Conservation (phyloP, 2,329 filamentous ascomycete genomes). For the Colletotrichum gigasporum region DNA sequence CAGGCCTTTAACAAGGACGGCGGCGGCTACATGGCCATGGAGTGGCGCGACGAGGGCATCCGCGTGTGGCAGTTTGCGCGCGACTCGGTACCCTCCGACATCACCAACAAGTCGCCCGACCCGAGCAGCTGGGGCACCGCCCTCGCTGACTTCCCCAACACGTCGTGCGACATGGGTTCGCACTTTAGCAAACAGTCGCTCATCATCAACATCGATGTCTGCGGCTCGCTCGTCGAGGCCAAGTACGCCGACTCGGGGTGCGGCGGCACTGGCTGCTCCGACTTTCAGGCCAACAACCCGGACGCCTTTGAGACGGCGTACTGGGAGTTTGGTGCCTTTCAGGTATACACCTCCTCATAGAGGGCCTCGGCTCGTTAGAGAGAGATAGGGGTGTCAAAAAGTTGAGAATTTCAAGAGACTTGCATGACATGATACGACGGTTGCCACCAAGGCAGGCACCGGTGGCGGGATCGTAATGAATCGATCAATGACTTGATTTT, state of each 20-base stretch:
- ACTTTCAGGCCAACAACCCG: conserved; percentile 67
- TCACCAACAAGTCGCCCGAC: conserved; percentile 62
- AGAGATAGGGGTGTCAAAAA: too few species aligned
- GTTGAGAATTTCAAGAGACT: background rate
- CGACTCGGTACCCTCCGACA: conserved; percentile 58
- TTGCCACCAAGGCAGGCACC: conserved; percentile 15
- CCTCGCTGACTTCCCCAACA: conserved; percentile 71
- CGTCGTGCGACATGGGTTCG: conserved; percentile 65
- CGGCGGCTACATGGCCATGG: conserved; percentile 69
- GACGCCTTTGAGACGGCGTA: conserved; percentile 66
- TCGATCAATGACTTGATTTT: conserved; percentile 3
- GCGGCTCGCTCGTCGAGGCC: conserved; percentile 63
- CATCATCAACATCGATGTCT: conserved; percentile 72
- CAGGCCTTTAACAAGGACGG: conserved; percentile 59
- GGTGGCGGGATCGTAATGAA: background rate
- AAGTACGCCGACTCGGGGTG: conserved; percentile 57
- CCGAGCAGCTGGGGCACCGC: conserved; percentile 71
- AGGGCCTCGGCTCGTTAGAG: background rate
- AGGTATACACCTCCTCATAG: conserved; percentile 58
- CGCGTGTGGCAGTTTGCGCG: conserved; percentile 70
- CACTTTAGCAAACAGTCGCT: conserved; percentile 75
- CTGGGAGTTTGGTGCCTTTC: conserved; percentile 72
- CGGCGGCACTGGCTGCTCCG: conserved; percentile 58
- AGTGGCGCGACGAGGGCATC: conserved; percentile 69
- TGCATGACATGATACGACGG: background rate